Evolutionary conservation across 1,139 yeast genomes (phyloP), one percentile per base, ranked within the genome.

Genomic region (Geotrichum phurueaensis): DNA sequence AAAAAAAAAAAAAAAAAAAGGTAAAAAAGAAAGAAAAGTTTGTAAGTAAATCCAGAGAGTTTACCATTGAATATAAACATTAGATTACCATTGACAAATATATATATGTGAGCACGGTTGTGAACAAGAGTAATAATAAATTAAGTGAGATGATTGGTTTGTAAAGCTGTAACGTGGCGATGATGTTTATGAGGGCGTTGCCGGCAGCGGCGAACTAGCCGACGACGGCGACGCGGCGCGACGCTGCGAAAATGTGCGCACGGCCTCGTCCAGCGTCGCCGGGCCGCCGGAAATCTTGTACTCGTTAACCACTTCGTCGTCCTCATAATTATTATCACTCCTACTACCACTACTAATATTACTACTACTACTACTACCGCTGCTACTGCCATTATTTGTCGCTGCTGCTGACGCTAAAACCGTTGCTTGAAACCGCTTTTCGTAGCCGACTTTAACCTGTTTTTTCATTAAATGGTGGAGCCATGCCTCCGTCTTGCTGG

Each of bases 391-490:
- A 25, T 6, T 25, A 27, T 7, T 27, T 10, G 31, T 27, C 10
- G 31, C 31, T 2, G 43, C 10, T 13, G 43, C 15, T 1, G 47
- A 39, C 3, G 51, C 66, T 51, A 76, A 63, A 3, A 74, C 67
- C 0, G 79, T 75, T 13, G 71, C 71, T 31, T 69, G 72, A 62
- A 75, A 73, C 53, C 72, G 66, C 27, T 68, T 70, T 23, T 73
- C 77, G 53, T 70, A 71, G 1, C 75, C 76, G 3, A 71, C 74
- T 58, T 73, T 73, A 0, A 70, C 66, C 56, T 74, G 74, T 53
- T 69, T 70, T 56, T 70, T 69, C 72, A 75, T 70, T 54, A 75
- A 57, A 22, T 67, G 70, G 4, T 68, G 66, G 25, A 76, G 63
- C 79, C 79, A 76, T 58, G 73, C 69, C 48, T 58, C 63, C 3